phyloP scores from a whole-genome alignment of 1,139 yeast genomes.

The Insectozyma bohioensis region DNA sequence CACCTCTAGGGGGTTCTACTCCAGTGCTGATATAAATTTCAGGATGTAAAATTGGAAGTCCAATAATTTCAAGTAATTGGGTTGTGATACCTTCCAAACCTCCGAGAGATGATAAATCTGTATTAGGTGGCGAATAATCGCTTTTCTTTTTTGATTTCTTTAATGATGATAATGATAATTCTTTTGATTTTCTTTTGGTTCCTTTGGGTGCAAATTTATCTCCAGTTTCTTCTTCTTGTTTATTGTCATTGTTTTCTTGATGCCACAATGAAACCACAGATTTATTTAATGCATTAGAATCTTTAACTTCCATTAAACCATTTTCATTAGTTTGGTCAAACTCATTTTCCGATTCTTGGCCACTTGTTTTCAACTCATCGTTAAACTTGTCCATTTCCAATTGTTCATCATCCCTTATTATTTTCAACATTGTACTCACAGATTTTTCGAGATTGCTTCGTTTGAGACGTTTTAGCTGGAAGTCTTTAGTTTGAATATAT shows the following conservation, averaged over 20 bases:
- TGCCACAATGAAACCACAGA: conserved; percentile 76
- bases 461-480: conserved; percentile 67
- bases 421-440: conserved; percentile 54
- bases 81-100: conserved; percentile 84
- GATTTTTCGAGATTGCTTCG: conserved; percentile 53
- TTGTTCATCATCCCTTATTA: conserved; percentile 42
- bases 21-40: conserved; percentile 88
- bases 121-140: conserved; percentile 70
- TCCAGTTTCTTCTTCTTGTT: conserved; percentile 6
- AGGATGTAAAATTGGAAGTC: conserved; percentile 90
- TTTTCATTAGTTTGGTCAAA: conserved; percentile 10
- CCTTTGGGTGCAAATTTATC: conserved; percentile 19
- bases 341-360: conserved; percentile 17
- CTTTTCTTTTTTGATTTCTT: conserved; percentile 46
- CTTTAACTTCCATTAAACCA: conserved; percentile 60
- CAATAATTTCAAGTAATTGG: conserved; percentile 85
- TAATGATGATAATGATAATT: conserved; percentile 19
- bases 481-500: conserved; percentile 60
- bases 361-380: conserved; percentile 29
- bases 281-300: conserved; percentile 69
- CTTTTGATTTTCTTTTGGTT: conserved; percentile 34
- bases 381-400: conserved; percentile 37
- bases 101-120: conserved; percentile 73
- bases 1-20: conserved; percentile 97
- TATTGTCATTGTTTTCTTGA: conserved; percentile 11